phyloP scores from a whole-genome alignment of 164 flowering plant species.

The Vitis riparia region DNA sequence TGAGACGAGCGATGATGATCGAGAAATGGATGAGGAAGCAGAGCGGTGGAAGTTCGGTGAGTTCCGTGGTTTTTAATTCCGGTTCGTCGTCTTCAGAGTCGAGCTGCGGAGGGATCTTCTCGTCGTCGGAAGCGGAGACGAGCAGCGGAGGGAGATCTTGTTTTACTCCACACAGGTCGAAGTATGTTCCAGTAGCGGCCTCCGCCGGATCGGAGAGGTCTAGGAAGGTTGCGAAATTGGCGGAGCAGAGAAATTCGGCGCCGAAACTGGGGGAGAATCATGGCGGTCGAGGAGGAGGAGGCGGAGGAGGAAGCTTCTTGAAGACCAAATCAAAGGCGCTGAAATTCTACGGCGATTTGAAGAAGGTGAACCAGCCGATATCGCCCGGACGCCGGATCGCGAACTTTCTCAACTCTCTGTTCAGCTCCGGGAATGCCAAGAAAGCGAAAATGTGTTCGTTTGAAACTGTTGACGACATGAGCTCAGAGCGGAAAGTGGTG shows the following conservation, averaged over 20 bases:
- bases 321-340: constrained; percentile 33
- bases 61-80: constrained; percentile 9
- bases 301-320: constrained; percentile 8
- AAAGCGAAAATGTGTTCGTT: constrained; percentile 29
- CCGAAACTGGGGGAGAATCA: not conserved
- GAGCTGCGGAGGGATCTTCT: constrained; percentile 18
- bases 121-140: constrained; percentile 31
- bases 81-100: constrained; percentile 33
- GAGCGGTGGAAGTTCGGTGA: not conserved
- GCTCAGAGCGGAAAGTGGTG: constrained; percentile 9
- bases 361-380: constrained; percentile 37
- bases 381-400: constrained; percentile 40
- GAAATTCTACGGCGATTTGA: constrained; percentile 34
- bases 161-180: constrained; percentile 4
- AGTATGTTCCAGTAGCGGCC: not conserved
- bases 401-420: constrained; percentile 35
- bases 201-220: not conserved
- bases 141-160: constrained; percentile 14
- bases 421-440: constrained; percentile 30
- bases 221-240: not conserved
- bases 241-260: constrained; percentile 1
- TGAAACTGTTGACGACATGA: constrained; percentile 22
- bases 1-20: constrained; percentile 25
- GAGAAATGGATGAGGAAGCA: constrained; percentile 33
- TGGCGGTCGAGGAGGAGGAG: not conserved